Base-by-base conservation (phyloP, 2,329 filamentous ascomycete genomes). In the Pestalotiopsis sp. region DNA sequence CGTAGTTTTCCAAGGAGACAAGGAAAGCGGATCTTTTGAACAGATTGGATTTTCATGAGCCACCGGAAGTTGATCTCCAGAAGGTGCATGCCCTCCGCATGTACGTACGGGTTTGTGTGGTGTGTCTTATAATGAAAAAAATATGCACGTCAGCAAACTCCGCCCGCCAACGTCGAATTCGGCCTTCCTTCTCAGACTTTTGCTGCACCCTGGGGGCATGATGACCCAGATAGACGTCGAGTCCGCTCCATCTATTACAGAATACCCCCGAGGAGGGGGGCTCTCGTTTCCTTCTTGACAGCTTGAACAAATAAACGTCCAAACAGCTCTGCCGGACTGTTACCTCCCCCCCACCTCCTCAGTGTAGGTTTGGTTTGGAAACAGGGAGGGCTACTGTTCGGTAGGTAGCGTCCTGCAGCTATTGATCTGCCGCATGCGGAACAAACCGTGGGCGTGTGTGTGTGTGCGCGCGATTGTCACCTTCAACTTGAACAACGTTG, bases 91-190 rank as follows among this genome's bases (percentile, higher is more conserved):
- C 31, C 7, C 31, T 36, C 31, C 31, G 31, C 20, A 27, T 27
- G 23, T 27, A 11, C n/a, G 52, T 57, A 23, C n/a, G 12, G 52
- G n/a, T 23, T 12, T 27, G 52, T 58, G 25, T 59, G 57, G 23
- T 59, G 23, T 27, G 11, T 59, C 57, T 59, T 27, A 36, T 59
- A 27, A 59, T 27, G 3, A 27, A 1, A 27, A 36, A 27, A 36
- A 62, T 62, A 62, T 49, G 63, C 63, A 66, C 41, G 49, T 66
- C 63, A 66, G 63, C 63, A 52, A 17, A 40, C 49, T 66, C 63
- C 61, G n/a, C 31, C 25, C n/a, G 12, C 5, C 41, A 45, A 31
- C 11, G 63, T 36, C 31, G 31, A 36, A 36, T 36, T 36, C 31
- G 31, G 31, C 31, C 31, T 36, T 36, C 31, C 31, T 36, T 36